These are phyloP conservation scores for Cyclocybe cylindracea DNA, from an alignment of 768 basidiomycete species.

Conservation along the genomic window DNA sequence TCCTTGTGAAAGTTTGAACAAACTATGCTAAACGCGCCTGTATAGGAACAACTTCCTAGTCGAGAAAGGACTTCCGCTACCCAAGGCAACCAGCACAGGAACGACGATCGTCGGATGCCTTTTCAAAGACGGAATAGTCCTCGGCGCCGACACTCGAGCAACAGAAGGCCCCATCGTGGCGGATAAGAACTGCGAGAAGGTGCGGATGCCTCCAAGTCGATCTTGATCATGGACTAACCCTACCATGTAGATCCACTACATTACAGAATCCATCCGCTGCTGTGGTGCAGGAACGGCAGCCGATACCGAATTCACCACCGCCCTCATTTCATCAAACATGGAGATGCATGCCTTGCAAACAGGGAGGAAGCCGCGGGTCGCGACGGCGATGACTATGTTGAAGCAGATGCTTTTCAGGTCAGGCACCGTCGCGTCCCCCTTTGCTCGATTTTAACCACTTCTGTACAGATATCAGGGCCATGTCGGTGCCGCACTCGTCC, in stretches of 20 bases:
- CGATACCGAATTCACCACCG: constrained; percentile 94
- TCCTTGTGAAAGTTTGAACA: background rate
- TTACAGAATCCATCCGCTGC: constrained; percentile 93
- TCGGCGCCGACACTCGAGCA: constrained; percentile 96
- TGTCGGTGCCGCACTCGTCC: constrained; percentile 92
- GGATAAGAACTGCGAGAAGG: constrained; percentile 99
- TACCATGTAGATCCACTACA: constrained; percentile 84
- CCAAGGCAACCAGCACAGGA: constrained; percentile 89
- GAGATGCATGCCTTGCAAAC: constrained; percentile 90
- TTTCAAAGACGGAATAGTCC: constrained; percentile 88
- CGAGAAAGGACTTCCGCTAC: constrained; percentile 70
- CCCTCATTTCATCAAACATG: constrained; percentile 94
- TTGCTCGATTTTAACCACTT: background rate
- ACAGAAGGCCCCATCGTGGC: constrained; percentile 94
- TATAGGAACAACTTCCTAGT: constrained; percentile 71
- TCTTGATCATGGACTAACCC: background rate
- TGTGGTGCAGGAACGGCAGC: constrained; percentile 99
- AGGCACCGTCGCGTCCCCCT: constrained; percentile 12
- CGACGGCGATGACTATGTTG: constrained; percentile 98
- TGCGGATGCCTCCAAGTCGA: constrained; percentile 26
- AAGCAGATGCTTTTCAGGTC: constrained; percentile 95
- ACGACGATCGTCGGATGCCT: constrained; percentile 98
- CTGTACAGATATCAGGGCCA: constrained; percentile 82
- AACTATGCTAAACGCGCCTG: background rate
- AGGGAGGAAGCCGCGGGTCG: constrained; percentile 89